phyloP scores from a whole-genome alignment of 441 rosid species.

The Corymbia citriodora region DNA sequence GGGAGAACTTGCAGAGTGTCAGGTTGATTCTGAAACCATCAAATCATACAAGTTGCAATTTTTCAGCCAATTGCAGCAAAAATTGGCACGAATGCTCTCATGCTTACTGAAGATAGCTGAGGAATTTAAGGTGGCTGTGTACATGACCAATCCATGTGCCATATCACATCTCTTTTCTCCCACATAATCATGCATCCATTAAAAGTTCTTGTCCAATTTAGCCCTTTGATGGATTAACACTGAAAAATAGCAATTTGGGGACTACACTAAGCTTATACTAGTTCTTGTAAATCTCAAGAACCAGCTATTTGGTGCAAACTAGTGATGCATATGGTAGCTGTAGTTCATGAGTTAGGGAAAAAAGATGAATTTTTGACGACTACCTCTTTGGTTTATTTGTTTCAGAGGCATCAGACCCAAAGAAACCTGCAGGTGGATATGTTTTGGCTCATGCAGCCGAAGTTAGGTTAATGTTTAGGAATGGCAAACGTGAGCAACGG shows the following conservation, averaged over 20 bases:
- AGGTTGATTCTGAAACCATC: constrained; percentile 32
- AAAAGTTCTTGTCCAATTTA: background rate
- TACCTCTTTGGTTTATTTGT: constrained; percentile 1
- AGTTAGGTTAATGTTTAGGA: constrained; percentile 85
- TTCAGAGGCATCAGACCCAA: constrained; percentile 91
- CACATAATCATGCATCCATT: background rate
- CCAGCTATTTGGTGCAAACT: background rate
- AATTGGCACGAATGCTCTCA: constrained; percentile 90
- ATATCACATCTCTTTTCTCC: background rate
- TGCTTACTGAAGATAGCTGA: constrained; percentile 78
- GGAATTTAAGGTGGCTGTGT: constrained; percentile 90
- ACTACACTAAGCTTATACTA: background rate
- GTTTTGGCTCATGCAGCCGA: constrained; percentile 92
- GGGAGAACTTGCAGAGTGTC: constrained; percentile 93
- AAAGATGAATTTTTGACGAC: background rate
- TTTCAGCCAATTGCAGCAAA: constrained; percentile 57
- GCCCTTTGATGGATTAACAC: background rate
- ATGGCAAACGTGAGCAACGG: constrained; percentile 91
- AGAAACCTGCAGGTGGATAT: constrained; percentile 95
- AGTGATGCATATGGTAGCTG: background rate
- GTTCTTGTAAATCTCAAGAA: background rate
- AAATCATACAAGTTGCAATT: background rate
- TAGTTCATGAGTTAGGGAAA: background rate
- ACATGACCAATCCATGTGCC: constrained; percentile 88
- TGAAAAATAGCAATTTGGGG: background rate